Evolutionary conservation across 441 rosid genomes (phyloP), one percentile per base, ranked within the genome.

Genomic region (Gossypium davidsonii): DNA sequence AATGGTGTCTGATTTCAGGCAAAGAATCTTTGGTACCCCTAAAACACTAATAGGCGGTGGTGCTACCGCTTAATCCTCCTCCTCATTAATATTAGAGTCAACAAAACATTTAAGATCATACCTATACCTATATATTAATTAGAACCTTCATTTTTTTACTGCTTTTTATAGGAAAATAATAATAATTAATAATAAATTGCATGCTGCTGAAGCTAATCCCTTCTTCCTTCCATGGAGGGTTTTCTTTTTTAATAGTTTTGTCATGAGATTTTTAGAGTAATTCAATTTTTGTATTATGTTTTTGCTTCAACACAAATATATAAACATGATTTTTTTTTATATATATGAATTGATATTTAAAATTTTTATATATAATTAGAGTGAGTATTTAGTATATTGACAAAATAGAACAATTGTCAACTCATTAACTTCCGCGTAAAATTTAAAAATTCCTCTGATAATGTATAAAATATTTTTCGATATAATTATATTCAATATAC

Each of bases 1-100:
- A 6, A 91, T 91, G 97, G 94, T 89, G 6, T 67, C 81, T 0
- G 94, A 91, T 74, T 91, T 91, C 84, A 80, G 91, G 31, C 85
- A 87, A 72, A 91, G 96, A 53, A 81, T 91, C 59, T 89, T 90
- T 20, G 92, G 88, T 18, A 87, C 84, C 81, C 90, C 81, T 48
- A 84, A 77, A 73, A 83, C 80, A 71, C 84, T 12, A 3, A n/a
- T 1, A 17, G 78, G 77, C 11, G 23, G 69, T 6, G 77, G 74
- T 12, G 34, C 76, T 28, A 31, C 69, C 44, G 83, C 89, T 55
- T 28, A 65, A 46, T 44, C 34, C 6, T 31, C 6, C 34, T 31
- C 34, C 34, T 31, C 34, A 4, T 31, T 31, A 31, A 4, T 31
- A 31, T 4, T 31, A 31, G 34, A 31, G 1, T 31, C 5, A 15